Base-by-base conservation (phyloP, 805 yeast genomes). In the Saturnispora serradocipensis region DNA sequence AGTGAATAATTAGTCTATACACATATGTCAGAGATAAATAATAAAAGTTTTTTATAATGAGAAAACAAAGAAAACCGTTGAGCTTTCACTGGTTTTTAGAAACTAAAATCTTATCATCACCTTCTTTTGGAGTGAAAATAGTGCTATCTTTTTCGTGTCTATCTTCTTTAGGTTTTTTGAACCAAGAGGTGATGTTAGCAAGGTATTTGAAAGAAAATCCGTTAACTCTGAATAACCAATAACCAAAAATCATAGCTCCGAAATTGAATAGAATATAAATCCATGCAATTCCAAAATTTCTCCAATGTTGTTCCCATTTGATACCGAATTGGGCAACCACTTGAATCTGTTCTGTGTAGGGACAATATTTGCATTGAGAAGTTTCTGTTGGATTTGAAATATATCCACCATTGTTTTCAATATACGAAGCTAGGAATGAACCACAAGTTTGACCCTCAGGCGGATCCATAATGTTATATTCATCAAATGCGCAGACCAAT, bases 381-480 rank as follows among this genome's bases (percentile, higher is more conserved):
- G 76, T 70, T 30, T 78, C 80, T 25, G 66, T 59, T 22, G 82
- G 79, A 59, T 84, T 71, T 2, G 61, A 56, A 40, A 86, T 54
- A 61, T 84, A 82, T 24, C 95, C 95, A 39, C 73, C 67, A 11
- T 67, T 65, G 2, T 53, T 39, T 1, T 64, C 54, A 36, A 82
- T 58, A 64, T 68, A 84, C 15, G 39, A n/a, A 11, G 60, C 66
- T 60, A 79, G 67, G 65, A 70, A 87, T 34, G 74, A 66, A 18
- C 71, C 75, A 68, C 95, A 86, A 3, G 88, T 82, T 63, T 68
- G 66, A 10, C 88, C 89, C 13, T 56, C 49, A n/a, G 86, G 84
- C 11, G 86, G 77, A 43, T 67, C 64, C 58, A 79, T 69, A 45
- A 68, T 65, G 32, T 73, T 72, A 59, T 73, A 71, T 60, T 84